Conservation (phyloP, 2,329 filamentous ascomycete genomes). For the Aspergillus thermomutatus region DNA sequence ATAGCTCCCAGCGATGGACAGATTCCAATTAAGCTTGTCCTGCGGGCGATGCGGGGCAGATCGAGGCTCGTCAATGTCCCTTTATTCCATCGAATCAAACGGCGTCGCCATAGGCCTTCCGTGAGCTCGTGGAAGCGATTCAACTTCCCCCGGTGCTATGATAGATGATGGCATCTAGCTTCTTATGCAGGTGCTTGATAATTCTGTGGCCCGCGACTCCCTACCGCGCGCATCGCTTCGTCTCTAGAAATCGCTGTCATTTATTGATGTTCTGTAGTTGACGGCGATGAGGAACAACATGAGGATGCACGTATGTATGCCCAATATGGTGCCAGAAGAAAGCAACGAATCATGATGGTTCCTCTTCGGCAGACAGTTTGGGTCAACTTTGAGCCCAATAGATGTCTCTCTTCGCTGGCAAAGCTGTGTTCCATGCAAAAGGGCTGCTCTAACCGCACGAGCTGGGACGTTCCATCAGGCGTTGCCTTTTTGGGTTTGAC, state of each 20-base stretch:
- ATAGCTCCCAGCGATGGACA: slow-evolving; percentile 7
- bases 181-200: slow-evolving; percentile 17
- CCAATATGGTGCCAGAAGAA: slow-evolving; percentile 34
- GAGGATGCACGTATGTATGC: slow-evolving; percentile 40
- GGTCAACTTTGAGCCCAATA: slow-evolving; percentile 11
- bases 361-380: slow-evolving; percentile 8
- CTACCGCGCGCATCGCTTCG: slow-evolving; percentile 5
- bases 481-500: background rate
- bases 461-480: background rate
- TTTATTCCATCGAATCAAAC: slow-evolving; percentile 10
- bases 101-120: slow-evolving; percentile 4
- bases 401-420: slow-evolving; percentile 25
- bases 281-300: slow-evolving; percentile 12
- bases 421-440: slow-evolving; percentile 21
- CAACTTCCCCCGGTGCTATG: slow-evolving; percentile 13
- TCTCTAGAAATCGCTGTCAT: slow-evolving; percentile 20
- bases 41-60: slow-evolving; percentile 20
- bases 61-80: slow-evolving; percentile 16
- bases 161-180: slow-evolving; percentile 1
- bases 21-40: slow-evolving; percentile 17
- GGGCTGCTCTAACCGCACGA: slow-evolving; percentile 2
- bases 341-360: slow-evolving; percentile 32
- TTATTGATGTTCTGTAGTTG: slow-evolving; percentile 6
- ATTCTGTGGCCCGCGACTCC: background rate
- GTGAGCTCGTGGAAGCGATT: slow-evolving; percentile 10